phyloP scores from a whole-genome alignment of 1,284 basidiomycete species.

The Pseudozyma sp. region DNA sequence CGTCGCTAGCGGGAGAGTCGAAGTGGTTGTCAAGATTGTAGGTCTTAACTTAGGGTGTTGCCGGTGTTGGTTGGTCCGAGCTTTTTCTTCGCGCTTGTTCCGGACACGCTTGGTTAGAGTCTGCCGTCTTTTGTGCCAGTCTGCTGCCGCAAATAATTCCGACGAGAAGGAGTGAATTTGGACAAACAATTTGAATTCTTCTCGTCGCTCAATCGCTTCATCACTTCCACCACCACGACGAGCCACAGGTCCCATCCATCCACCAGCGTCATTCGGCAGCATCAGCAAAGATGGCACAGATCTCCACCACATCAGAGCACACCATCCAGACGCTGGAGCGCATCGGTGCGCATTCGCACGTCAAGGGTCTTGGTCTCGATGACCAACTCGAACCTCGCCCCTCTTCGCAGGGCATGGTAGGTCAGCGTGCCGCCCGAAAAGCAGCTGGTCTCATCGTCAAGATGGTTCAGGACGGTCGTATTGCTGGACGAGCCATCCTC shows the following conservation, averaged over 20 bases:
- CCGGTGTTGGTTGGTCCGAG: constrained; percentile 29
- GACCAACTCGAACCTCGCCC: constrained; percentile 86
- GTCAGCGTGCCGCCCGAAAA: constrained; percentile 92
- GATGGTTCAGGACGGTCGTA: constrained; percentile 95
- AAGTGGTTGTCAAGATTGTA: too few relatives aligned
- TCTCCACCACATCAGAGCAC: constrained; percentile 57
- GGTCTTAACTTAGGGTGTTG: too few relatives aligned
- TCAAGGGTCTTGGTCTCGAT: constrained; percentile 81
- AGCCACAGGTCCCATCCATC: not conserved
- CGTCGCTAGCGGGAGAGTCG: too few relatives aligned
- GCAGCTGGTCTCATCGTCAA: constrained; percentile 96
- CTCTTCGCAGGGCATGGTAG: constrained; percentile 92
- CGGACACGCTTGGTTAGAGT: too few relatives aligned
- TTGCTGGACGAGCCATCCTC: constrained; percentile 92
- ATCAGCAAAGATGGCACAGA: constrained; percentile 49
- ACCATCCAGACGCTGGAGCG: constrained; percentile 65
- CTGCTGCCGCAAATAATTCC: constrained; percentile 2
- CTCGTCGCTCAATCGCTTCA: not conserved
- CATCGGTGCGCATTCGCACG: constrained; percentile 67
- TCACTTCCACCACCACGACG: not conserved
- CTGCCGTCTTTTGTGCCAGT: constrained; percentile 2
- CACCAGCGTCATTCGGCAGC: constrained; percentile 12
- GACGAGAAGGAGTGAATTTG: not conserved
- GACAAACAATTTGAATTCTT: not conserved
- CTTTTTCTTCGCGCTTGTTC: constrained; percentile 2